phyloP scores from a whole-genome alignment of 2,329 filamentous ascomycete genomes.

The Hysterium pulicare region DNA sequence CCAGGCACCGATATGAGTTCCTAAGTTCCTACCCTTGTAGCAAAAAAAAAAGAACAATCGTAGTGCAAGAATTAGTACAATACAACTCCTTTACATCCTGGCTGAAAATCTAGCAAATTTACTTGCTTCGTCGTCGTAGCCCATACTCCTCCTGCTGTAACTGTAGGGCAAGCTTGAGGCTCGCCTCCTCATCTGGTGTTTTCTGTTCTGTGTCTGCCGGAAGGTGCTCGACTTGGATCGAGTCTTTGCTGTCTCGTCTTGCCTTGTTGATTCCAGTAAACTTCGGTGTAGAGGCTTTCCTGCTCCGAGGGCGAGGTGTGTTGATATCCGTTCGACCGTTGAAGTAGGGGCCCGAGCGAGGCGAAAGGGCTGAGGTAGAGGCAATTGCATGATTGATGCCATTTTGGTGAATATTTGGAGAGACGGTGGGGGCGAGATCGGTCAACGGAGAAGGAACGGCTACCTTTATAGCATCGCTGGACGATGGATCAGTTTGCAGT shows the following conservation, averaged over 20 bases:
- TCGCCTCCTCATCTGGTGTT: conserved; percentile 22
- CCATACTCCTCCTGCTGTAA: conserved; percentile 29
- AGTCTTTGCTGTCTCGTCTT: conserved; percentile 21
- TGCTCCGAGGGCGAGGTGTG: conserved; percentile 12
- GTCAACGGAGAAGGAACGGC: conserved; percentile 12
- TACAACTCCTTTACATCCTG: too few species aligned
- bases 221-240: conserved; percentile 6
- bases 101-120: too few species aligned
- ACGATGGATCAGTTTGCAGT: conserved; percentile 14
- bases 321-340: conserved; percentile 5
- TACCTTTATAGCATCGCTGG: conserved; percentile 8
- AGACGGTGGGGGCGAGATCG: conserved; percentile 8
- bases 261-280: conserved; percentile 20
- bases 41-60: too few species aligned
- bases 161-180: conserved; percentile 27
- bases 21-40: too few species aligned
- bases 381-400: conserved; percentile 5
- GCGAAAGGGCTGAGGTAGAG: not conserved
- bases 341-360: not conserved
- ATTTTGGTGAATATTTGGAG: conserved; percentile 7
- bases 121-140: conserved; percentile 24
- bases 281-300: conserved; percentile 27
- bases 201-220: conserved; percentile 8
- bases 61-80: too few species aligned
- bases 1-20: too few species aligned